Percentiles rank a stretch among this genome's conserved stretches.
Evolutionary conservation across 192 early-diverging fungal genomes (phyloP).

Genomic region (Spizellomyces sp.): DNA sequence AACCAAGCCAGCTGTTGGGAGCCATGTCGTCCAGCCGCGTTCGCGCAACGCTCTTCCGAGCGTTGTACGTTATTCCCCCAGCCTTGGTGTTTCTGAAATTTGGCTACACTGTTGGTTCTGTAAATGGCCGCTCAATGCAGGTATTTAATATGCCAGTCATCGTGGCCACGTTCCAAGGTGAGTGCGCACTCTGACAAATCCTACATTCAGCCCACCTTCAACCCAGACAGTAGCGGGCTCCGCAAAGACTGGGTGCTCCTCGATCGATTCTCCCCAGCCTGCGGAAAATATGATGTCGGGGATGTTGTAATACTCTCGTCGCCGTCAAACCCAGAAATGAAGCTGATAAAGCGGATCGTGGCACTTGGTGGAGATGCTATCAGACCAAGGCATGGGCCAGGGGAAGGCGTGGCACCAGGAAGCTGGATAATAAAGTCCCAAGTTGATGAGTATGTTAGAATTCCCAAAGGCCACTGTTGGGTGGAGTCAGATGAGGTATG

Average conservation of each 20-base stretch:
- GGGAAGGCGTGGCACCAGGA: conserved; percentile 10
- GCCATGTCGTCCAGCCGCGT: too few relatives aligned
- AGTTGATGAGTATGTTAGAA: conserved; percentile 45
- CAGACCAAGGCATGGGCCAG: conserved; percentile 37
- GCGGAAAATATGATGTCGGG: conserved; percentile 16
- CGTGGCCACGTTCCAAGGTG: not conserved
- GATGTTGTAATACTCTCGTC: conserved; percentile 49
- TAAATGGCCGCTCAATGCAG: conserved; percentile 32
- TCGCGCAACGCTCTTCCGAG: not conserved
- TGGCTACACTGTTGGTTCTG: conserved; percentile 22
- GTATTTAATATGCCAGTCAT: not conserved
- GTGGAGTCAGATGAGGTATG: conserved; percentile 78
- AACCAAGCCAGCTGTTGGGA: too few relatives aligned
- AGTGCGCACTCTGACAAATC: not conserved
- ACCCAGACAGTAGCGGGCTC: conserved; percentile 24
- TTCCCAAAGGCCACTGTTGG: conserved; percentile 84
- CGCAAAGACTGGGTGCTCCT: conserved; percentile 33
- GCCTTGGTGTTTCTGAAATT: conserved; percentile 18
- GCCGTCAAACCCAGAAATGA: conserved; percentile 68
- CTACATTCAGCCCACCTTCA: conserved; percentile 25
- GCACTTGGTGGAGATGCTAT: conserved; percentile 81
- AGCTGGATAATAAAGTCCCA: not conserved
- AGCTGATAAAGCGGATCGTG: conserved; percentile 83
- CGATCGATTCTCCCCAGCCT: conserved; percentile 9
- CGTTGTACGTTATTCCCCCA: conserved; percentile 19